Evolutionary conservation across 2,329 filamentous ascomycete genomes (phyloP).

Genomic region (Fusarium concolor): DNA sequence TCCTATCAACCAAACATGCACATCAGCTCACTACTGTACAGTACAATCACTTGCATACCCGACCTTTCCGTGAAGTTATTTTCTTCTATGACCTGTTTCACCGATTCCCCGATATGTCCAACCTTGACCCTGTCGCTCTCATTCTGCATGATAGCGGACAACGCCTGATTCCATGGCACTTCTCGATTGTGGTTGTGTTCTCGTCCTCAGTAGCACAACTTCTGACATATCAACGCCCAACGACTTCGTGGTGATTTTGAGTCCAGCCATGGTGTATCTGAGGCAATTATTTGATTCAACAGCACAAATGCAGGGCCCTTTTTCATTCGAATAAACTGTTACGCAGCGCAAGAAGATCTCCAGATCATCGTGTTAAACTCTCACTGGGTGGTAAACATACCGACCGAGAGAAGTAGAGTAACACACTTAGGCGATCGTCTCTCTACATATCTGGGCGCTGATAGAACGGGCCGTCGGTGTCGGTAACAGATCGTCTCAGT

Average conservation of each 20-base stretch:
- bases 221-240: conserved; percentile 27
- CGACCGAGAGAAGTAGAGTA: conserved; percentile 6
- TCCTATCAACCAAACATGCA: background rate
- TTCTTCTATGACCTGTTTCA: background rate
- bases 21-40: background rate
- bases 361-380: conserved; percentile 29
- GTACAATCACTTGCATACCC: conserved; percentile 18
- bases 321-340: conserved; percentile 10
- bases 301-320: conserved; percentile 3
- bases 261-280: conserved; percentile 5
- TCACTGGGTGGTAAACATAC: background rate
- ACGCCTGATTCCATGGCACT: conserved; percentile 4
- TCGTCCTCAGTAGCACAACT: conserved; percentile 16
- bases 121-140: conserved; percentile 24
- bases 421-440: conserved; percentile 10
- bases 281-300: conserved; percentile 19
- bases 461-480: conserved; percentile 14
- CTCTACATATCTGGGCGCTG: conserved; percentile 13
- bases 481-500: conserved; percentile 3
- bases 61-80: conserved; percentile 12
- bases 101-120: conserved; percentile 23
- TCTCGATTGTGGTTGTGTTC: conserved; percentile 25
- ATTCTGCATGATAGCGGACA: background rate
- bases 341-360: conserved; percentile 31
- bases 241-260: conserved; percentile 11